Base-by-base conservation (phyloP, 1,139 yeast genomes). In the Arxiozyma heterogenica region DNA sequence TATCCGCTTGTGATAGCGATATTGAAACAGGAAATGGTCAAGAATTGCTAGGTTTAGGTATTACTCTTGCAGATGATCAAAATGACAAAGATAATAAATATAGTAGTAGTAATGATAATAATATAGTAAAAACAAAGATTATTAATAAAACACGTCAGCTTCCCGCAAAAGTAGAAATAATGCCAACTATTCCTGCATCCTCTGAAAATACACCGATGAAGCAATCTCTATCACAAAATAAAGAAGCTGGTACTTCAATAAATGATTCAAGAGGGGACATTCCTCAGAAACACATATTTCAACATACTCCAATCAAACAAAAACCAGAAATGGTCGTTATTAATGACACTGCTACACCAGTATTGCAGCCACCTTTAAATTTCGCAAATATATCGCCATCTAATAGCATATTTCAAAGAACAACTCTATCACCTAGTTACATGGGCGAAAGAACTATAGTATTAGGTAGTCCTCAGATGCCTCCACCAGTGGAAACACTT, bases 141-240 rank as follows among this genome's bases (percentile, higher is more conserved):
- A 12, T 12, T 34, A 34, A 34, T 34, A 34, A 15, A 34, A 15
- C 39, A 12, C 47, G 47, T 18, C 47, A 38, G 11, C 17, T 30
- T 15, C 42, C 50, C 2, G 59, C 61, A 22, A 60, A 60, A 8
- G 48, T 63, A 11, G 59, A 59, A 27, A 50, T 59, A 18, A 44
- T 64, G 50, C 66, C 69, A 11, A 57, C 65, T 1, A 65, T 65
- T 9, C 67, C 67, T 6, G 67, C 67, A 22, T 66, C 69, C 2
- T 52, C 57, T 11, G 59, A 57, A 17, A 63, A 62, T 46, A 66
- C 68, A 9, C 69, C 69, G 4, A 50, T 58, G 4, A 51, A 56
- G 53, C 23, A 58, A 21, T 61, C 61, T 44, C 63, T 65, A 17
- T 68, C 68, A 4, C 51, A 58, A 5, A 48, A 55, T 53, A 42